Conservation (phyloP, 345 rosid species). For the Xanthoceras sorbifolium region DNA sequence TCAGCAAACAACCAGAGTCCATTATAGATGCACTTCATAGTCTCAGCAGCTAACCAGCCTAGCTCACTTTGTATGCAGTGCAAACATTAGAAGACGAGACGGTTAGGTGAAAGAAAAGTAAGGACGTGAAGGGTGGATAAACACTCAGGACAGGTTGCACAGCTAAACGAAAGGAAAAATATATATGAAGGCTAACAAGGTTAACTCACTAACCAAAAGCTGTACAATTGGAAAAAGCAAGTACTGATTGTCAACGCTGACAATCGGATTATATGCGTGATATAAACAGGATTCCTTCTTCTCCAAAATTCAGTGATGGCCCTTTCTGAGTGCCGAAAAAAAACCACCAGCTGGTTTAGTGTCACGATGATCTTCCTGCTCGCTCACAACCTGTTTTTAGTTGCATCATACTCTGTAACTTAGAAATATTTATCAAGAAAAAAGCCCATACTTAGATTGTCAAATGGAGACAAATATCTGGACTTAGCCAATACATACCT, state of each 20-base stretch:
- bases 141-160: not conserved
- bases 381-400: slow-evolving; percentile 57
- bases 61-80: not conserved
- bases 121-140: not conserved
- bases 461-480: not conserved
- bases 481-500: slow-evolving; percentile 46
- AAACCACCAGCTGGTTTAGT: slow-evolving; percentile 45
- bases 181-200: not conserved
- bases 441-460: not conserved
- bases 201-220: slow-evolving; percentile 20
- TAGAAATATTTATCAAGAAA: not conserved
- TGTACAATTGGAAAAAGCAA: slow-evolving; percentile 39
- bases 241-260: slow-evolving; percentile 15
- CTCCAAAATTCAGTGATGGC: slow-evolving; percentile 45
- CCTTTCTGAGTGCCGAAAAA: slow-evolving; percentile 52
- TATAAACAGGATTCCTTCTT: slow-evolving; percentile 24
- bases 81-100: slow-evolving; percentile 11
- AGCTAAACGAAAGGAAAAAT: not conserved
- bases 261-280: slow-evolving; percentile 24
- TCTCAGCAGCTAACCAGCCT: slow-evolving; percentile 1
- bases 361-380: slow-evolving; percentile 46
- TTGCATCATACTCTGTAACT: slow-evolving; percentile 13
- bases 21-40: not conserved
- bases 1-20: not conserved
- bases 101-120: slow-evolving; percentile 3